Evolutionary conservation across 805 yeast species (phyloP), one percentile per base, ranked within the genome.

Genomic region (Zygotorulaspora danielsina): DNA sequence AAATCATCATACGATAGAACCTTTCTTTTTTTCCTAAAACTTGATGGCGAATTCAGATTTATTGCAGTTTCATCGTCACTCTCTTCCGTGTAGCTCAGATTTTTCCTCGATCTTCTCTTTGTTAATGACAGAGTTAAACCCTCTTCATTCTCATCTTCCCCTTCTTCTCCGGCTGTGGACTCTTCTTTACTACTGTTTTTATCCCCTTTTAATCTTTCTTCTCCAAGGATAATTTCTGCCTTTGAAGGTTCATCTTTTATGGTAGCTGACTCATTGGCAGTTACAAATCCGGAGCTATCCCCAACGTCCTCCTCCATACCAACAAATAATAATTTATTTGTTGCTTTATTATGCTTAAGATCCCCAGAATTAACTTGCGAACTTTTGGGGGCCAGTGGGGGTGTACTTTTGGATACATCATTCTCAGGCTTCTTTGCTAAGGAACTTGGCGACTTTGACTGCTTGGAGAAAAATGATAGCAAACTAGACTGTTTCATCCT

Each of bases 11-110:
- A 55, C 16, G 25, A 34, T 38, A 11, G 44, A 45, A 36, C 39
- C 44, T 33, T 53, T 24, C 36, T 53, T 44, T 46, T 53, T 26
- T 44, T 54, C 36, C 49, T 49, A 2, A 36, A 30, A 9, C 45
- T 28, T 7, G 40, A 34, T 10, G 40, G 33, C 8, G 47, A 25
- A n/a, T 41, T 41, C 1, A 40, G 49, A 9, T 35, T 29, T 2
- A 45, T 62, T 10, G 48, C 57, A 18, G 61, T 70, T 1, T 63
- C 70, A 4, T 65, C 70, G 4, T 64, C 69, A 30, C 63, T 58
- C 10, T 57, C 37, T 49, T 69, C 75, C 1, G 59, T 52, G 40
- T 69, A 69, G 32, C 53, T 61, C 4, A 67, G 44, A 16, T 45
- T 42, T 38, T 50, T 62, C 42, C 58, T 59, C 12, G 19, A n/a